Conservation (phyloP, 2,329 filamentous ascomycete genomes). For the Stagonosporopsis vannaccii region DNA sequence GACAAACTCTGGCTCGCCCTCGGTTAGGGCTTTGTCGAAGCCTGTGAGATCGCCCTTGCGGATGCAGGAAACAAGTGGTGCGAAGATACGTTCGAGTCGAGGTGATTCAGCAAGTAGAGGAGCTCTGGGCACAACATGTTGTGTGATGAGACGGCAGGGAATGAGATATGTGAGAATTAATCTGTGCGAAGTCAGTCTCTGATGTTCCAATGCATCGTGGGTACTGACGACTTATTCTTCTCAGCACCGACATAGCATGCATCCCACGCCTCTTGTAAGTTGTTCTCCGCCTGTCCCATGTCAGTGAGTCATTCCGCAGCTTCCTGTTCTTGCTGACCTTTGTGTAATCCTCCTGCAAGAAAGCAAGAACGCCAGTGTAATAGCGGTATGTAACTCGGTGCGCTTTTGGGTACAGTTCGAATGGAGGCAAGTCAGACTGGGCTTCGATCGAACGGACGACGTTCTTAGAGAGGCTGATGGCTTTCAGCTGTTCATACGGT, state of each 20-base stretch:
- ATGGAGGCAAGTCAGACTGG: conserved; percentile 77
- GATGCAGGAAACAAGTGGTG: conserved; percentile 79
- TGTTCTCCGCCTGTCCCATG: conserved; percentile 37
- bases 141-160: conserved; percentile 88
- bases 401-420: conserved; percentile 82
- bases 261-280: conserved; percentile 81
- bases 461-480: conserved; percentile 86
- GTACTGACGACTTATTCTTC: conserved; percentile 79
- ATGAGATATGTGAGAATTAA: conserved; percentile 94
- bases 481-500: conserved; percentile 67
- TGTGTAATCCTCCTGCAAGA: conserved; percentile 91
- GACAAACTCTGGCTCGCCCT: conserved; percentile 90
- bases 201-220: neutral
- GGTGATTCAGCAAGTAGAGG: conserved; percentile 78
- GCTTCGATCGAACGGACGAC: conserved; percentile 84
- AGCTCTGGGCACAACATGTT: conserved; percentile 79
- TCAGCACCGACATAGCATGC: conserved; percentile 76
- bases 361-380: conserved; percentile 91
- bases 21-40: conserved; percentile 82
- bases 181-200: conserved; percentile 54
- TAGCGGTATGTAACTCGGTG: conserved; percentile 97
- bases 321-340: conserved; percentile 62
- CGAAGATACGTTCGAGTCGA: conserved; percentile 77
- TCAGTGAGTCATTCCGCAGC: conserved; percentile 21
- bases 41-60: conserved; percentile 80